phyloP scores from a whole-genome alignment of 768 basidiomycete genomes.

The Tubosaeta sp. region DNA sequence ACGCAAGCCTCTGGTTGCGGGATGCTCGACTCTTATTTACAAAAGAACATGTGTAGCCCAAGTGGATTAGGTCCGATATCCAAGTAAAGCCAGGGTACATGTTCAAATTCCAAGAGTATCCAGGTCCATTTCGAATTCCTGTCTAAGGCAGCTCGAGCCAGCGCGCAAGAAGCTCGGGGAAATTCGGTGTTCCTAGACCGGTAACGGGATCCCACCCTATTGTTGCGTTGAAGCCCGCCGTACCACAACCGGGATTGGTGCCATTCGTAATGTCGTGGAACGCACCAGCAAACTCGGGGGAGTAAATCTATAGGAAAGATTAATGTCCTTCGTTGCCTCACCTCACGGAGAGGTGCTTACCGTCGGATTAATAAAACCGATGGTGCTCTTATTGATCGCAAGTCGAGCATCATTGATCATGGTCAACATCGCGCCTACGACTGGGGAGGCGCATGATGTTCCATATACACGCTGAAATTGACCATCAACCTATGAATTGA shows the following conservation, averaged over 20 bases:
- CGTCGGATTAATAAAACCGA: constrained; percentile 42
- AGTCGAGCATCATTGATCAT: constrained; percentile 35
- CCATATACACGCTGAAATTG: constrained; percentile 16
- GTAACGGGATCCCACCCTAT: constrained; percentile 33
- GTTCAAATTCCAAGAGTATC: too few species aligned
- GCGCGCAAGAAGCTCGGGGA: constrained; percentile 40
- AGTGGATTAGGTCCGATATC: too few species aligned
- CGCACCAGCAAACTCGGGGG: constrained; percentile 6
- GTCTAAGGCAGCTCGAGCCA: not conserved
- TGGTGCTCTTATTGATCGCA: constrained; percentile 23
- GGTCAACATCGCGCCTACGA: constrained; percentile 28
- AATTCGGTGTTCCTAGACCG: constrained; percentile 41
- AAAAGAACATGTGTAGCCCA: too few species aligned
- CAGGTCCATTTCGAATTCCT: too few species aligned
- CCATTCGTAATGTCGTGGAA: constrained; percentile 23
- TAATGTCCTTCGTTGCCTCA: not conserved
- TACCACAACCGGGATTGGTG: constrained; percentile 26
- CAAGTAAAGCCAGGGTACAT: too few species aligned
- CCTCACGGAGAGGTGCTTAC: constrained; percentile 25
- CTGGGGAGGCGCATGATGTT: constrained; percentile 31
- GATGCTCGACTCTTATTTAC: too few species aligned
- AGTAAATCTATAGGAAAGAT: constrained; percentile 13
- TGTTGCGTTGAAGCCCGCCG: constrained; percentile 23
- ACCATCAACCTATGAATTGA: constrained; percentile 17
- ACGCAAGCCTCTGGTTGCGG: too few species aligned